phyloP scores from a whole-genome alignment of 106 monocot species.

The Dioscorea dumetorum region DNA sequence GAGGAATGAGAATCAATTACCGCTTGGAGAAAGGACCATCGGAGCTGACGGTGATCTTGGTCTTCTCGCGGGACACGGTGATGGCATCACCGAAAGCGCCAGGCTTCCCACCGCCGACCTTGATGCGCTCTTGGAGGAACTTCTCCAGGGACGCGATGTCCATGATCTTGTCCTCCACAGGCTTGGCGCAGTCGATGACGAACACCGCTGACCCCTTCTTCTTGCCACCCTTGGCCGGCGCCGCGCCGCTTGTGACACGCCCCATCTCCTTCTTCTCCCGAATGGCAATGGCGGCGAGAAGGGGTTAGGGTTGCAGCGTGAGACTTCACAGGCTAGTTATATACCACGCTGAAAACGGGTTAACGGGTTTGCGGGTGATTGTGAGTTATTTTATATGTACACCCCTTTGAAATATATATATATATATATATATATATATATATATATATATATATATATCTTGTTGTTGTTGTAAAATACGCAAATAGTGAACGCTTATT shows the following conservation, averaged over 20 bases:
- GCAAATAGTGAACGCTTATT: too few species aligned
- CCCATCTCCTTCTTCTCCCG: slow-evolving; percentile 7
- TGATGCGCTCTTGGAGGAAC: slow-evolving; percentile 88
- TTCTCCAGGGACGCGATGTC: slow-evolving; percentile 88
- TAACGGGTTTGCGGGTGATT: too few species aligned
- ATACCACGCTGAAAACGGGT: too few species aligned
- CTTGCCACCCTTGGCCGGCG: slow-evolving; percentile 19
- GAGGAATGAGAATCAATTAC: slow-evolving; percentile 10
- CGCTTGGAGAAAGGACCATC: slow-evolving; percentile 76
- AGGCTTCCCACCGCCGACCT: slow-evolving; percentile 80
- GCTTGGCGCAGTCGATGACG: slow-evolving; percentile 54
- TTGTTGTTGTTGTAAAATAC: too few species aligned
- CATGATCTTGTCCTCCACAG: slow-evolving; percentile 82
- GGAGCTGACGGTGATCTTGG: slow-evolving; percentile 61
- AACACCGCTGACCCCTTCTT: slow-evolving; percentile 43
- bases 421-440: too few species aligned
- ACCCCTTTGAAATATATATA: too few species aligned
- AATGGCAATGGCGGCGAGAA: too few species aligned
- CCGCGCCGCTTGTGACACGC: neutral
- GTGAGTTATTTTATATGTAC: too few species aligned
- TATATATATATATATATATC: too few species aligned
- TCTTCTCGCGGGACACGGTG: slow-evolving; percentile 54
- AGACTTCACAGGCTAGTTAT: too few species aligned
- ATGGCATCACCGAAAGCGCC: slow-evolving; percentile 62
- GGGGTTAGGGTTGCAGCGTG: slow-evolving; percentile 3